Evolutionary conservation across 2,329 filamentous ascomycete genomes (phyloP).

Genomic region (Xylaria sp.): DNA sequence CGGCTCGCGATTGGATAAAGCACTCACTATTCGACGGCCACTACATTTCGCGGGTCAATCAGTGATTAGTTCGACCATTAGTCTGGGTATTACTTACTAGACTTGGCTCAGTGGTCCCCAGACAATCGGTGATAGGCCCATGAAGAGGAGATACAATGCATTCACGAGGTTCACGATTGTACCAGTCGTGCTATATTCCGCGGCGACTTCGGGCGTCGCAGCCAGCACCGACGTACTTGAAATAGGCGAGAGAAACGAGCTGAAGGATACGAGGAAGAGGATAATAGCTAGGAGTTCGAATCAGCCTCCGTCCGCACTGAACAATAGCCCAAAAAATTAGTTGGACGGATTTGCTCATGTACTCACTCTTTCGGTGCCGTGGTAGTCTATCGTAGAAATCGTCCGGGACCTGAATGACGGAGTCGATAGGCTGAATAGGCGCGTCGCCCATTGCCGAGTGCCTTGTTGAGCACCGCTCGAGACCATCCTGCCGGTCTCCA

Average conservation of each 20-base stretch:
- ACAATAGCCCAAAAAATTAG: background rate
- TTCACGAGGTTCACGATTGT: slow-evolving; percentile 79
- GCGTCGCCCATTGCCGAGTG: slow-evolving; percentile 49
- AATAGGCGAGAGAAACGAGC: slow-evolving; percentile 79
- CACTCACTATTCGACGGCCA: slow-evolving; percentile 66
- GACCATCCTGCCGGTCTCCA: slow-evolving; percentile 30
- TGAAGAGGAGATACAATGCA: slow-evolving; percentile 75
- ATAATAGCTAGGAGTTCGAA: slow-evolving; percentile 59
- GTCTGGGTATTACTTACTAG: slow-evolving; percentile 49
- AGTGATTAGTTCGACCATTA: background rate
- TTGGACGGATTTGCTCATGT: background rate
- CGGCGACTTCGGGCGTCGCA: slow-evolving; percentile 78
- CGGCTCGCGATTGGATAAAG: background rate
- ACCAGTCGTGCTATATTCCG: slow-evolving; percentile 71
- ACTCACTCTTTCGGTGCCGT: slow-evolving; percentile 64
- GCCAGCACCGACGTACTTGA: slow-evolving; percentile 79
- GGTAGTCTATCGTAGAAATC: slow-evolving; percentile 74
- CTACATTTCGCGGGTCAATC: slow-evolving; percentile 13
- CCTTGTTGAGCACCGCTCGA: slow-evolving; percentile 48
- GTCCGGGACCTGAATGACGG: slow-evolving; percentile 58
- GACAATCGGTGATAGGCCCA: slow-evolving; percentile 76
- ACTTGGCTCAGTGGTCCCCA: slow-evolving; percentile 79
- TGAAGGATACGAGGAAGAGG: slow-evolving; percentile 76
- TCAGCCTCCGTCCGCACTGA: slow-evolving; percentile 12
- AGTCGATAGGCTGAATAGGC: slow-evolving; percentile 47